Conservation (phyloP, 345 rosid genomes). For the Microthlaspi erraticum region DNA sequence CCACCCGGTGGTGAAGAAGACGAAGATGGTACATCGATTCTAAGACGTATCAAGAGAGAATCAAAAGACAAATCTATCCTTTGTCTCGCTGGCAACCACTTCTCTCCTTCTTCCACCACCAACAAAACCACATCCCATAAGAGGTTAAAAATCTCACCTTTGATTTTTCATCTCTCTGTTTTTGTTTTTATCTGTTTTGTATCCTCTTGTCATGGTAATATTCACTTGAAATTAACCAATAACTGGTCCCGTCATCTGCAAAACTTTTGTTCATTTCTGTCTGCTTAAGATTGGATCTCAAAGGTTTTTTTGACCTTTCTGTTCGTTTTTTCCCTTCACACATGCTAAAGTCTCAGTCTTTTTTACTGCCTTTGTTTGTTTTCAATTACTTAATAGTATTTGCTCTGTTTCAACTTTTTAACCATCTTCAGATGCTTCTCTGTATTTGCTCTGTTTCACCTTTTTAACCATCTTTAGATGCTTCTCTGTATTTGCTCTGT, state of each 20-base stretch:
- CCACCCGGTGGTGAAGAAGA: constrained; percentile 60
- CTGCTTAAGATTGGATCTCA: constrained; percentile 39
- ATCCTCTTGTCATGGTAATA: constrained; percentile 48
- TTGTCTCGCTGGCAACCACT: constrained; percentile 47
- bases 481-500: background rate
- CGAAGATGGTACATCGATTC: constrained; percentile 45
- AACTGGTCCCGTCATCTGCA: constrained; percentile 45
- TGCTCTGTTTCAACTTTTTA: constrained; percentile 3
- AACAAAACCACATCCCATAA: constrained; percentile 46
- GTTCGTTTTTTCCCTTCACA: background rate
- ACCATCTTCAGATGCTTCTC: background rate
- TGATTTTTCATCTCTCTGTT: constrained; percentile 44
- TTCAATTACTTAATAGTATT: no score
- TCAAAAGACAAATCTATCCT: constrained; percentile 54
- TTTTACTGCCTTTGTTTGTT: constrained; percentile 16
- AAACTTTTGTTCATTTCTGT: constrained; percentile 19
- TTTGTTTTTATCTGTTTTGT: constrained; percentile 41
- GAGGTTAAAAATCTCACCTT: constrained; percentile 37
- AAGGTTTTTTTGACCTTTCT: background rate
- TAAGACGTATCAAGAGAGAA: constrained; percentile 37
- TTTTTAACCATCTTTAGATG: background rate
- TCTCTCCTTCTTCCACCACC: constrained; percentile 46
- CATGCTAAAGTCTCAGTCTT: constrained; percentile 10
- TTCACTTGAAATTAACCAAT: constrained; percentile 44
- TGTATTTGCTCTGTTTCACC: constrained; percentile 4